Conservation (phyloP, 495 filamentous ascomycete genomes). For the Pseudevernia furfuracea region DNA sequence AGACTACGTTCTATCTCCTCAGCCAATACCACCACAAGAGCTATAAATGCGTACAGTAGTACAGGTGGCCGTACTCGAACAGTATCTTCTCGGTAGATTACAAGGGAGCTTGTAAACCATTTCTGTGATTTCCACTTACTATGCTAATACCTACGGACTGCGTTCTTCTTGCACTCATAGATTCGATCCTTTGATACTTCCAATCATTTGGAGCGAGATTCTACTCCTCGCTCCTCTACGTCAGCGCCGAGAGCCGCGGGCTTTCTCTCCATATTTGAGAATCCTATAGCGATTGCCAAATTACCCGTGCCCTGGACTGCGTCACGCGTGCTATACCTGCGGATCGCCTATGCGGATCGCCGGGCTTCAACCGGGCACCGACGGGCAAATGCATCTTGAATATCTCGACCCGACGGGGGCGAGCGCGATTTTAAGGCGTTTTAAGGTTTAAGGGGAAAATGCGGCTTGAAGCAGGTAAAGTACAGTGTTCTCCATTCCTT, state of each 20-base stretch:
- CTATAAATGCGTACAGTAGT: background rate
- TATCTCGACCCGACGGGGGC: background rate
- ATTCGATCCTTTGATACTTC: background rate
- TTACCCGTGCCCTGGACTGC: no score
- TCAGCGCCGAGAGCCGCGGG: background rate
- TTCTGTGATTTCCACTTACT: background rate
- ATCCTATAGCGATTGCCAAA: background rate
- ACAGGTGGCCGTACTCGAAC: background rate
- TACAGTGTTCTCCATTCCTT: no score
- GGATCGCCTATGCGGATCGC: background rate
- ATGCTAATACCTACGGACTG: background rate
- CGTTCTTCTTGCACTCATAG: background rate
- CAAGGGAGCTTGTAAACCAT: no score
- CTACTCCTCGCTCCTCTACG: background rate
- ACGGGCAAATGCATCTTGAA: background rate
- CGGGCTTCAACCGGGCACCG: background rate
- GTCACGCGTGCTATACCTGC: no score
- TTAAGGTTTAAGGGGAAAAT: no score
- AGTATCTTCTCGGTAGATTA: no score
- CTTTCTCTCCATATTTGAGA: background rate
- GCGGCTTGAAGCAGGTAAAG: no score
- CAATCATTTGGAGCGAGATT: background rate
- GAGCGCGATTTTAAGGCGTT: no score
- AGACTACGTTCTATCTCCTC: slow-evolving; percentile 36
- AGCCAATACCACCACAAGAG: slow-evolving; percentile 23